Percentiles rank a stretch among this genome's conserved stretches.
Conservation (phyloP, 2,329 filamentous ascomycete genomes). For the Penicillium glabrum region DNA sequence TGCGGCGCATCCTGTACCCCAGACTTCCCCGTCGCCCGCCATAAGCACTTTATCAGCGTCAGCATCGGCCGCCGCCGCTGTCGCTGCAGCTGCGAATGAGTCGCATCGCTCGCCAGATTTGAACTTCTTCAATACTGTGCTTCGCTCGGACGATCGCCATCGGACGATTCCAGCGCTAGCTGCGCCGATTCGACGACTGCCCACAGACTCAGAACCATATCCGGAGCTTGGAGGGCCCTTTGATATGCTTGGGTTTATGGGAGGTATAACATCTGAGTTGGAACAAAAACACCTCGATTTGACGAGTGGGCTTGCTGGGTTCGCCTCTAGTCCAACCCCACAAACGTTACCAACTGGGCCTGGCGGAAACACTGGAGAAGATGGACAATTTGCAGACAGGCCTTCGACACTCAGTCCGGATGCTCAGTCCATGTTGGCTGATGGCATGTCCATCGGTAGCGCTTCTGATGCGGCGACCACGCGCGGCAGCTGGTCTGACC, state of each 20-base stretch:
- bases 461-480: constrained; percentile 14
- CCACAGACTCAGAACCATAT: constrained; percentile 9
- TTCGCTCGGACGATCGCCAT: constrained; percentile 27
- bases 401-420: constrained; percentile 15
- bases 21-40: constrained; percentile 12
- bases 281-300: constrained; percentile 36
- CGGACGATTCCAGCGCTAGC: constrained; percentile 10
- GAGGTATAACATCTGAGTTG: constrained; percentile 36
- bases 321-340: constrained; percentile 11
- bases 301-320: constrained; percentile 21
- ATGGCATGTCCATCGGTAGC: constrained; percentile 15
- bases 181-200: constrained; percentile 6
- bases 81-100: constrained; percentile 1
- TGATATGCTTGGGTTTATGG: constrained; percentile 39
- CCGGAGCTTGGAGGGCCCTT: constrained; percentile 24
- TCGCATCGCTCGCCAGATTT: constrained; percentile 21
- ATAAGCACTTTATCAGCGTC: constrained; percentile 3
- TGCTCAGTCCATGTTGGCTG: constrained; percentile 11
- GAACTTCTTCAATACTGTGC: constrained; percentile 31
- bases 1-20: constrained; percentile 4
- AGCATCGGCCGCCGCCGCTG: constrained; percentile 1
- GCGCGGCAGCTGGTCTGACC: constrained; percentile 20
- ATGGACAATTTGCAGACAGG: constrained; percentile 9
- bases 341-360: constrained; percentile 8
- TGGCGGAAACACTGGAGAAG: not conserved